Evolutionary conservation across 345 rosid species (phyloP).

Genomic region (Euphorbia peplus): DNA sequence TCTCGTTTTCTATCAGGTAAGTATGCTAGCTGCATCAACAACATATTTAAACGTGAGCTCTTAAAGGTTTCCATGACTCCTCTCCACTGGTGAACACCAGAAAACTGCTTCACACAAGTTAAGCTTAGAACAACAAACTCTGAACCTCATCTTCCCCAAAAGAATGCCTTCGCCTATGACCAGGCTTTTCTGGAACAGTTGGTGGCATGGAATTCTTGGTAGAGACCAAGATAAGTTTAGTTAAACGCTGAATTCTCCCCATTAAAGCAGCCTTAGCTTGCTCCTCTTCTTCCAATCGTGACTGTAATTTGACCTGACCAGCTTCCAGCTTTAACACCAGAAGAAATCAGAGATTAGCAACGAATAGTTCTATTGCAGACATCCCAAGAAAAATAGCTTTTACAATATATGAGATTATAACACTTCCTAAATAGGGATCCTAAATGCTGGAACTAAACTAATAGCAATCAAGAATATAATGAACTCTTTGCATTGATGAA

Average conservation of each 20-base stretch:
- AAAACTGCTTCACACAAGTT: conserved; percentile 7
- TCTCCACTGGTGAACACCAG: conserved; percentile 5
- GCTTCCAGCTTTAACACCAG: conserved; percentile 58
- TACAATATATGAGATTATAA: neutral
- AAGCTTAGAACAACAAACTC: conserved; percentile 7
- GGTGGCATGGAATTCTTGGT: conserved; percentile 60
- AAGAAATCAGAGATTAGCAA: conserved; percentile 14
- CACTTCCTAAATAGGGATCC: neutral
- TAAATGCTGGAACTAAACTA: neutral
- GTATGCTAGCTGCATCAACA: conserved; percentile 59
- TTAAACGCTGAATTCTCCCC: conserved; percentile 71
- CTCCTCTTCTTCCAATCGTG: conserved; percentile 72
- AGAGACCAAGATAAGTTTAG: conserved; percentile 67
- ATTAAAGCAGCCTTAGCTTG: conserved; percentile 66
- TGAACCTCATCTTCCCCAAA: conserved; percentile 77
- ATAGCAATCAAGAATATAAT: neutral
- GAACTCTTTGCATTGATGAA: neutral
- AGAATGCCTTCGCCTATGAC: conserved; percentile 63
- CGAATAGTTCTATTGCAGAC: neutral
- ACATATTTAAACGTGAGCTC: conserved; percentile 14
- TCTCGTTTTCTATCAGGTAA: conserved; percentile 78
- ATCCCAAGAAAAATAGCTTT: neutral
- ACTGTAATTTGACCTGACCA: conserved; percentile 66
- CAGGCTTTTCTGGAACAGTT: conserved; percentile 46
- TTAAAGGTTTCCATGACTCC: conserved; percentile 1